Conservation (phyloP, 306 rosid species). For the Alnus rubra region DNA sequence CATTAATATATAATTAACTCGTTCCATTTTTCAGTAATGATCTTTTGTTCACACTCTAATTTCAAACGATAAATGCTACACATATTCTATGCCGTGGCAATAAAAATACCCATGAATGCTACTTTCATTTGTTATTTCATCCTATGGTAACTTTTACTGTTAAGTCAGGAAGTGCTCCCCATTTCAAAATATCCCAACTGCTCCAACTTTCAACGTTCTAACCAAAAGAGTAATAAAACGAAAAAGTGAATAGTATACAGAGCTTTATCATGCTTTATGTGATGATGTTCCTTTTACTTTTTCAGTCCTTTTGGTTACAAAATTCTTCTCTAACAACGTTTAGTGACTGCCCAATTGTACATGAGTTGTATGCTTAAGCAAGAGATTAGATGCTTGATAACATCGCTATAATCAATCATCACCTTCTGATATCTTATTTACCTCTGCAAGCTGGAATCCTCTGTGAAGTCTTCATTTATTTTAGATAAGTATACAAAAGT, state of each 20-base stretch:
- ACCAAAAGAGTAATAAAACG: neutral
- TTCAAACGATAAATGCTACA: neutral
- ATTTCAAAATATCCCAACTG: neutral
- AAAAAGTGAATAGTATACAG: neutral
- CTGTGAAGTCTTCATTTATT: constrained; percentile 1
- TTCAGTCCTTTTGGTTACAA: neutral
- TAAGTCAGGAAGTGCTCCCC: too few relatives aligned
- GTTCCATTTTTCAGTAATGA: too few relatives aligned
- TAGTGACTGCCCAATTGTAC: constrained; percentile 19
- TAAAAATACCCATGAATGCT: too few relatives aligned
- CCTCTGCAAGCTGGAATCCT: constrained; percentile 42
- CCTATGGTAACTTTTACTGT: too few relatives aligned
- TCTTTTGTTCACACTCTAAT: neutral
- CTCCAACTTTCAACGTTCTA: neutral
- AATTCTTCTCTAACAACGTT: constrained; percentile 16
- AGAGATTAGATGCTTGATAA: constrained; percentile 13
- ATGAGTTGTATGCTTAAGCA: neutral
- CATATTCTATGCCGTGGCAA: too few relatives aligned
- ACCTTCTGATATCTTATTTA: constrained; percentile 5
- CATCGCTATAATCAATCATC: constrained; percentile 33
- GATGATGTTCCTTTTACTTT: neutral
- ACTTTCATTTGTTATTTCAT: too few relatives aligned
- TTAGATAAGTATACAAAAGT: too few relatives aligned
- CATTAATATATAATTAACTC: too few relatives aligned
- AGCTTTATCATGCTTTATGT: neutral